These are phyloP conservation scores for Aphanomyces invadans DNA, from an alignment of 352 stramenopile species.

Conservation along the genomic window DNA sequence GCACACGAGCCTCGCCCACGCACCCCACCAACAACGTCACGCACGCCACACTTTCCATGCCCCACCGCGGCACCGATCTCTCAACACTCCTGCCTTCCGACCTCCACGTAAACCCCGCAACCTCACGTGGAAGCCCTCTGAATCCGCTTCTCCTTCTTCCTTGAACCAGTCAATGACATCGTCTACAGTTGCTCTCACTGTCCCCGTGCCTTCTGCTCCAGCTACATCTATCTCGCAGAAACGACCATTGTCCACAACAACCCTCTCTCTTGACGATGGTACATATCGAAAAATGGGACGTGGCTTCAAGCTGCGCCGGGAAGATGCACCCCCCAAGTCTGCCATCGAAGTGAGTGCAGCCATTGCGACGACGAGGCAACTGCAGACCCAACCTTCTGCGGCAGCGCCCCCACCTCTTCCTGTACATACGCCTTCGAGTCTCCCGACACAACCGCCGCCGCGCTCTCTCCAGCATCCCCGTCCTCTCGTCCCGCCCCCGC, in stretches of 20 bases:
- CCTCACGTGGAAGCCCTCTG: constrained; percentile 16
- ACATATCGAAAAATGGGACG: constrained; percentile 67
- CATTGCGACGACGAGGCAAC: not conserved
- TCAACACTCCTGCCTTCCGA: not conserved
- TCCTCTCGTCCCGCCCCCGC: constrained; percentile 31
- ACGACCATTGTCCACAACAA: constrained; percentile 40
- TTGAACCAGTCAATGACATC: constrained; percentile 21
- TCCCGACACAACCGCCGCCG: not conserved
- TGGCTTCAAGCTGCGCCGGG: constrained; percentile 61
- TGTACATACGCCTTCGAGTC: not conserved
- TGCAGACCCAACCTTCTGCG: not conserved
- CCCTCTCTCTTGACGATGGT: constrained; percentile 53
- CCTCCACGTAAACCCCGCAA: not conserved
- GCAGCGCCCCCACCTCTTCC: not conserved
- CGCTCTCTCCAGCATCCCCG: not conserved
- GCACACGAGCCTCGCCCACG: not conserved
- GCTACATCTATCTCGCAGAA: constrained; percentile 29
- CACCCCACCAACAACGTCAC: not conserved
- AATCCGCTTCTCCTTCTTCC: not conserved
- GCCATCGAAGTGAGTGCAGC: constrained; percentile 14
- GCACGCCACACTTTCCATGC: not conserved
- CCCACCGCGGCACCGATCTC: not conserved
- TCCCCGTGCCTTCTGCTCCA: not conserved
- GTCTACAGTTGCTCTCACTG: not conserved
- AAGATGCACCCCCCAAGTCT: constrained; percentile 35